Conservation (phyloP, 306 rosid genomes). For the Trifolium pratense region DNA sequence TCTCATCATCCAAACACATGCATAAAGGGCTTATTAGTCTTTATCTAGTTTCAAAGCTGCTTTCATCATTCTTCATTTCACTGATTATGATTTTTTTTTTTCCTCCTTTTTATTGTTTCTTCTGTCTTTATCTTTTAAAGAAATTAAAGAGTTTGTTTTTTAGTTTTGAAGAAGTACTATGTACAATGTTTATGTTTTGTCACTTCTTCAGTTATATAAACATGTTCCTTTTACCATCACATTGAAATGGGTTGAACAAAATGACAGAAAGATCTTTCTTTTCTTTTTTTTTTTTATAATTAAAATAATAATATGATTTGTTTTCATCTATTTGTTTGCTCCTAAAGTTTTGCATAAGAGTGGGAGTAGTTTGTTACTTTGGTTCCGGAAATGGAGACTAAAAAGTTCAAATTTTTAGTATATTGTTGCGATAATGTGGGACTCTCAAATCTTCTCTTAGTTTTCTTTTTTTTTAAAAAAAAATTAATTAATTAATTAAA, state of each 20-base stretch:
- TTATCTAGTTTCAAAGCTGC: conserved; percentile 20
- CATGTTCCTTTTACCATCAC: not conserved
- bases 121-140: conserved; percentile 6
- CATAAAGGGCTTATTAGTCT: conserved; percentile 28
- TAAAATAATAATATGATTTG: not conserved
- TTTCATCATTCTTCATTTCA: conserved; percentile 22
- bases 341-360: conserved; percentile 16
- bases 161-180: conserved; percentile 32
- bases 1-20: conserved; percentile 18
- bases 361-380: conserved; percentile 15
- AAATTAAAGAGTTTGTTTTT: not conserved
- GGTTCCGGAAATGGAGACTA: conserved; percentile 11
- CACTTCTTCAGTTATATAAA: not conserved
- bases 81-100: not conserved
- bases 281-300: not conserved
- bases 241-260: conserved; percentile 29
- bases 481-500: not conserved
- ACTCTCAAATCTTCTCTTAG: conserved; percentile 36
- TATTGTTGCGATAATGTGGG: conserved; percentile 36
- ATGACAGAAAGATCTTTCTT: conserved; percentile 3
- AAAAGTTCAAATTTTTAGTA: conserved; percentile 45
- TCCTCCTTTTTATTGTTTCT: not conserved
- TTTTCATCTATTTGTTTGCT: conserved; percentile 30
- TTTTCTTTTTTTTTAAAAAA: not conserved
- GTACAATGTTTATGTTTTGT: conserved; percentile 28